Evolutionary conservation across 2,329 filamentous ascomycete genomes (phyloP).

Genomic region (Trichoderma simmonsii): DNA sequence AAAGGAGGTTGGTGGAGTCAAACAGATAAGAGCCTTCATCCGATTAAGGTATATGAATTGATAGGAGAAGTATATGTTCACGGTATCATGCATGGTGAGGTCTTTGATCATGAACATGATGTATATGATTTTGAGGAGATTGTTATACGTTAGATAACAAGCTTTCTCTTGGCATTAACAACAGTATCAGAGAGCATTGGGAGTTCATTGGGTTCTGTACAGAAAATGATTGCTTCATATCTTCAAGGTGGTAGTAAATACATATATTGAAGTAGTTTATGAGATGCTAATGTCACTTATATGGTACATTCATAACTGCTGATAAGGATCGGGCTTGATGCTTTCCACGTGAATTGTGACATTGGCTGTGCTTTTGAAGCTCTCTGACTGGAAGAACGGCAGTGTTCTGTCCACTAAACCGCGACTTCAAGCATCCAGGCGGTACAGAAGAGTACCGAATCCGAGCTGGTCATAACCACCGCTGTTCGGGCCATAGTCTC

Average conservation of each 20-base stretch:
- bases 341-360: neutral
- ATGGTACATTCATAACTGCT: neutral
- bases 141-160: neutral
- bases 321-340: neutral
- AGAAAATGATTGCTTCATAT: neutral
- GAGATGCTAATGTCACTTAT: neutral
- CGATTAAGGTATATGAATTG: neutral
- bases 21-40: neutral
- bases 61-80: neutral
- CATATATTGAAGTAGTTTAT: neutral
- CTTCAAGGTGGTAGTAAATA: neutral
- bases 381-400: neutral
- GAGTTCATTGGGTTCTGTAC: neutral
- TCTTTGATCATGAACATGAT: neutral
- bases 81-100: neutral
- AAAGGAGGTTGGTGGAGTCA: neutral
- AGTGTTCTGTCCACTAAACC: neutral
- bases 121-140: neutral
- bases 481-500: neutral
- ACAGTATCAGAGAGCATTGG: neutral
- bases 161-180: neutral
- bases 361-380: rapidly evolving
- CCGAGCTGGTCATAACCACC: neutral
- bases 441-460: neutral
- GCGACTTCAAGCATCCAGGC: neutral